Base-by-base conservation (phyloP, 306 rosid genomes). In the Arachis stenosperma region DNA sequence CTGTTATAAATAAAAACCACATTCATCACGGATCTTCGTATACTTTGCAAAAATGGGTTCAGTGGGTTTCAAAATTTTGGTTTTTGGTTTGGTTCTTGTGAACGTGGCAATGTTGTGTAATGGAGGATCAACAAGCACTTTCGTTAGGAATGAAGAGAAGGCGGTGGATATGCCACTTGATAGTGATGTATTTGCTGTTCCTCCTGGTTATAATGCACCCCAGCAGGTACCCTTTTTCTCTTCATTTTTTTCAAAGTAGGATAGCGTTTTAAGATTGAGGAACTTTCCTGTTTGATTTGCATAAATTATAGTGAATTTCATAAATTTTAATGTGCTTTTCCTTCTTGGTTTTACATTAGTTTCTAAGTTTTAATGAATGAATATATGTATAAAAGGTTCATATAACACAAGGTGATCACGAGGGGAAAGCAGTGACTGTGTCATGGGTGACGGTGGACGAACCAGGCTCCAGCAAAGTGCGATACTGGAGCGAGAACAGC, bases 401-500 rank as follows among this genome's bases (percentile, higher is more conserved):
- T 77, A 85, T 91, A 73, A 91, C 97, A 5, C 98, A 91, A 83
- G 97, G 98, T 71, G 96, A 91, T 65, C 79, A 30, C 70, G 88
- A 51, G 64, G 98, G 98, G 15, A 86, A 64, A 69, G 84, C 91
- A 40, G 84, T 94, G 76, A 89, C 91, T 5, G 90, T 94, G 52
- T 89, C 97, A 57, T 94, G 96, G 96, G 86, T 88, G 40, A 89
- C 96, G 0, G 84, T 73, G 54, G 83, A 79, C 15, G 90, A 88
- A 83, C 92, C 92, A 2, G 97, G 96, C 52, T 86, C 87, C 1
- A 85, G 68, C 11, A 10, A n/a, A 7, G 96, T 89, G 55, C 61
- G 65, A 76, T 91, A 88, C 36, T 94, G 98, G 98, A 71, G 84
- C 33, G 88, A 89, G 27, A 84, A 84, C 30, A 69, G 78, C 73